A percentile compares a stretch with the other conserved stretches of the same genome.
Conservation (phyloP, 2,329 filamentous ascomycete genomes). For the Pseudogymnoascus verrucosus region DNA sequence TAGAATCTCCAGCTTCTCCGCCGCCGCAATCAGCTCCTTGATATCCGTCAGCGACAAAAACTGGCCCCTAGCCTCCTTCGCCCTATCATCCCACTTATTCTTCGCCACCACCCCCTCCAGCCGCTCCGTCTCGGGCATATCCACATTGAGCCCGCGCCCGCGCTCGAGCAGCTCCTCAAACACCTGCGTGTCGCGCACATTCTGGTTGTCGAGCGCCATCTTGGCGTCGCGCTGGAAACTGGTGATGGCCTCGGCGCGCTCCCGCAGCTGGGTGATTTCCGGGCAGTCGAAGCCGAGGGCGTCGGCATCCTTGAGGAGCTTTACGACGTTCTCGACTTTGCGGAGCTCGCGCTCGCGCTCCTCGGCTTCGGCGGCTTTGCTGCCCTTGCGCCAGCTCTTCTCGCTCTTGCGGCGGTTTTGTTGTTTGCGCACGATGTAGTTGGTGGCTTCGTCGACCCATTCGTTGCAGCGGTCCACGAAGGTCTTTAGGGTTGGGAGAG, state of each 20-base stretch:
- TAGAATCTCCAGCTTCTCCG: constrained; percentile 63
- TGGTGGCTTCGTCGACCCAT: constrained; percentile 95
- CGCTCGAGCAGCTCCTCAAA: constrained; percentile 88
- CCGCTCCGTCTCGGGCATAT: constrained; percentile 78
- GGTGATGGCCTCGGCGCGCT: constrained; percentile 77
- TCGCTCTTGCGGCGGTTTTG: constrained; percentile 95
- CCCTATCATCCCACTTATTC: constrained; percentile 80
- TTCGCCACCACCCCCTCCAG: constrained; percentile 76
- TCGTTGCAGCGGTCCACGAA: constrained; percentile 97
- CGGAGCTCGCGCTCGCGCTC: constrained; percentile 77
- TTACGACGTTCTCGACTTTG: constrained; percentile 80
- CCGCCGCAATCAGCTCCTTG: constrained; percentile 67
- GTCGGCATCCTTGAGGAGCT: constrained; percentile 75
- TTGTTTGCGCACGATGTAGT: constrained; percentile 94
- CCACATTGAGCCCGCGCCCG: constrained; percentile 81
- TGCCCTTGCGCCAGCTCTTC: constrained; percentile 70
- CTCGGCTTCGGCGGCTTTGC: constrained; percentile 73
- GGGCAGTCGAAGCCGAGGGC: constrained; percentile 87
- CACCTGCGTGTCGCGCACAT: constrained; percentile 57
- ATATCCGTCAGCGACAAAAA: constrained; percentile 73
- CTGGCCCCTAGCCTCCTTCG: constrained; percentile 53
- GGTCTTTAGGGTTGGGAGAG: constrained; percentile 69
- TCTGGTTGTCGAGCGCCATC: constrained; percentile 58
- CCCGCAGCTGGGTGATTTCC: constrained; percentile 77
- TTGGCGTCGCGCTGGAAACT: constrained; percentile 74